Evolutionary conservation across 2,329 filamentous ascomycete species (phyloP).

Genomic region (Raffaelea albimanens): DNA sequence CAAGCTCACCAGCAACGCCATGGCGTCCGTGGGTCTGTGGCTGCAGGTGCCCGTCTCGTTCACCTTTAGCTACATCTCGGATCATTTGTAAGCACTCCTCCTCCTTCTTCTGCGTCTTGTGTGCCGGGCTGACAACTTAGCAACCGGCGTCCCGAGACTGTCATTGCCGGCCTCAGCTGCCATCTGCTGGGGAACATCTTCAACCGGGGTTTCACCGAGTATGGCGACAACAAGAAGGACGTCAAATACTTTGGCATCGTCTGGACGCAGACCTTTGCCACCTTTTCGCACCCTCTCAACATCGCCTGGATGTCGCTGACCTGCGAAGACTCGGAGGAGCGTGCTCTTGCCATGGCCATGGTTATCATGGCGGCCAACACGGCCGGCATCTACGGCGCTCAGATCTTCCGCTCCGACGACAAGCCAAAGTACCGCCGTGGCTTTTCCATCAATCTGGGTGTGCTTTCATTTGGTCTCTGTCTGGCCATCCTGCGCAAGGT

Average conservation of each 20-base stretch:
- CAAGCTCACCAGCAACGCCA: conserved; percentile 38
- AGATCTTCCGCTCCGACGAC: conserved; percentile 48
- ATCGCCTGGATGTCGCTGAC: background rate
- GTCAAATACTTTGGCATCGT: background rate
- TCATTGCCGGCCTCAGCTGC: background rate
- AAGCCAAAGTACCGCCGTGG: conserved; percentile 39
- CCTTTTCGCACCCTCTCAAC: background rate
- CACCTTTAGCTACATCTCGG: background rate
- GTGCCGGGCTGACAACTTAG: background rate
- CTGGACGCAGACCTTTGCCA: background rate
- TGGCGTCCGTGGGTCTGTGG: conserved; percentile 46
- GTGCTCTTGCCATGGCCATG: conserved; percentile 5
- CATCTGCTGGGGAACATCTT: background rate
- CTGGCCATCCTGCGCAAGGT: background rate
- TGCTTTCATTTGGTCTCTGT: background rate
- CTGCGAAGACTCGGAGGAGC: background rate
- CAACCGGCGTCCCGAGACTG: background rate
- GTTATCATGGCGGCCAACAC: conserved; percentile 55
- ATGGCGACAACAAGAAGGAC: background rate
- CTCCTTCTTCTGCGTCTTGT: too few species aligned
- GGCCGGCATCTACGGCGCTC: conserved; percentile 50
- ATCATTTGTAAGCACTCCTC: background rate
- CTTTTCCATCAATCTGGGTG: conserved; percentile 15
- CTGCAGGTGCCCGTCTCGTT: conserved; percentile 17
- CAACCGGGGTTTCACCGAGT: background rate